Percentiles rank a stretch among this genome's conserved stretches.
These are phyloP conservation scores for Austroboletus niveus DNA, from an alignment of 1,284 basidiomycete species.

Conservation along the genomic window DNA sequence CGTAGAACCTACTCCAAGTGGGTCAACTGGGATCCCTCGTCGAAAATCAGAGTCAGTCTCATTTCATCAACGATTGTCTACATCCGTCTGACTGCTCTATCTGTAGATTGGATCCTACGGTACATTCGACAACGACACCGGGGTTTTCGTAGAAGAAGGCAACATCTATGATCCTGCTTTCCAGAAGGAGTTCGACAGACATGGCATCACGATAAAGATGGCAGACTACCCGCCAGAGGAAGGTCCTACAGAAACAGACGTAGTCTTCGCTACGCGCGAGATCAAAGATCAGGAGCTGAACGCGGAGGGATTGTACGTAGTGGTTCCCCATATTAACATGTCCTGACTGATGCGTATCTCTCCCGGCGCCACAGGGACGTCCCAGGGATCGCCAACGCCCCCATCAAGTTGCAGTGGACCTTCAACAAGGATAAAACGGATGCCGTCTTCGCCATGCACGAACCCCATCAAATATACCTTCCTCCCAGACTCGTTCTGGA, in stretches of 20 bases:
- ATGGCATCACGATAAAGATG: conserved; percentile 12
- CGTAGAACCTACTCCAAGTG: conserved; percentile 21
- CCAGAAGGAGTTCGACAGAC: conserved; percentile 18
- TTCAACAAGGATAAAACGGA: conserved; percentile 18
- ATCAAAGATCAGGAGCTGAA: conserved; percentile 5
- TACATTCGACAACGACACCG: conserved; percentile 20
- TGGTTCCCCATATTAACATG: not conserved
- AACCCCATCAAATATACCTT: conserved; percentile 18
- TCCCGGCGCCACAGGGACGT: conserved; percentile 10
- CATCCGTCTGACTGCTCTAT: not conserved
- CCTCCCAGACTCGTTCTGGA: conserved; percentile 16
- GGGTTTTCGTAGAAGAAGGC: conserved; percentile 20
- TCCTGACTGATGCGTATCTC: not conserved
- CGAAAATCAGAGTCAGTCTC: conserved; percentile 17
- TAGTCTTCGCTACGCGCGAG: conserved; percentile 19
- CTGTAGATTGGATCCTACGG: conserved; percentile 31
- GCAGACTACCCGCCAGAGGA: conserved; percentile 15
- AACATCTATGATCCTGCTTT: conserved; percentile 30
- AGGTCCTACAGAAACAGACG: conserved; percentile 20
- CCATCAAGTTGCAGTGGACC: conserved; percentile 19
- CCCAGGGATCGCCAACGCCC: conserved; percentile 5
- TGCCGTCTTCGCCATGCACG: conserved; percentile 23
- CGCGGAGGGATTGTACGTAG: conserved; percentile 10
- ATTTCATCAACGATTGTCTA: not conserved
- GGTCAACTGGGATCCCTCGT: conserved; percentile 29